phyloP scores from a whole-genome alignment of 345 rosid species.

The Euphorbia tirucalli region DNA sequence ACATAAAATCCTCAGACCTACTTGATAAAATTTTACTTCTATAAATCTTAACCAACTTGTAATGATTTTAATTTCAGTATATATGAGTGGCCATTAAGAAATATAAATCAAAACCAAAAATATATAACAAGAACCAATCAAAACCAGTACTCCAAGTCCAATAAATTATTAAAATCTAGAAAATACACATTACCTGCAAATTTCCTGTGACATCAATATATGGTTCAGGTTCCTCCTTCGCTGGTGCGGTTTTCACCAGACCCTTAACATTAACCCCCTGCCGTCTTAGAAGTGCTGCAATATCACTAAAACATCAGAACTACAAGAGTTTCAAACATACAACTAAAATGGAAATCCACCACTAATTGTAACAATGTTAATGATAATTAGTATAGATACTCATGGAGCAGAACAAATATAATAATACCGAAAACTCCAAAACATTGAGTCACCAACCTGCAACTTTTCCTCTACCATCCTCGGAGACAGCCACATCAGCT shows the following conservation, averaged over 20 bases:
- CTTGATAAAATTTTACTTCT: not conserved
- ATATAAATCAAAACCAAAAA: not conserved
- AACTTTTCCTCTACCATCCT: conserved; percentile 98
- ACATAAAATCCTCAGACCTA: not conserved
- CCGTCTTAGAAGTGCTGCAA: conserved; percentile 75
- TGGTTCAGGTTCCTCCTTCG: conserved; percentile 79
- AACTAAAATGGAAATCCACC: not conserved
- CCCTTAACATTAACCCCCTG: conserved; percentile 97
- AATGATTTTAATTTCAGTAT: not conserved
- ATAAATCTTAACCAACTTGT: not conserved
- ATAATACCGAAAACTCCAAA: conserved; percentile 1
- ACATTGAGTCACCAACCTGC: conserved; percentile 61
- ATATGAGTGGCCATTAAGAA: not conserved
- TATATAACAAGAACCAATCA: not conserved
- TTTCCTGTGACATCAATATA: conserved; percentile 91
- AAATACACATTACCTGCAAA: conserved; percentile 59
- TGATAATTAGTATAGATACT: not conserved
- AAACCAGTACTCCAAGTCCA: not conserved
- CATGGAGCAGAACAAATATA: conserved; percentile 10
- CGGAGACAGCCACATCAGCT: conserved; percentile 60
- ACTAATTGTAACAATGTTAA: not conserved
- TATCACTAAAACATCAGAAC: conserved; percentile 18
- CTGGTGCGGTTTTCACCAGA: conserved; percentile 69
- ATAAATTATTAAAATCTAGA: not conserved
- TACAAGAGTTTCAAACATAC: conserved; percentile 8